Evolutionary conservation across 208 protist genomes (phyloP).

Genomic region (Novymonas esmeraldas): DNA sequence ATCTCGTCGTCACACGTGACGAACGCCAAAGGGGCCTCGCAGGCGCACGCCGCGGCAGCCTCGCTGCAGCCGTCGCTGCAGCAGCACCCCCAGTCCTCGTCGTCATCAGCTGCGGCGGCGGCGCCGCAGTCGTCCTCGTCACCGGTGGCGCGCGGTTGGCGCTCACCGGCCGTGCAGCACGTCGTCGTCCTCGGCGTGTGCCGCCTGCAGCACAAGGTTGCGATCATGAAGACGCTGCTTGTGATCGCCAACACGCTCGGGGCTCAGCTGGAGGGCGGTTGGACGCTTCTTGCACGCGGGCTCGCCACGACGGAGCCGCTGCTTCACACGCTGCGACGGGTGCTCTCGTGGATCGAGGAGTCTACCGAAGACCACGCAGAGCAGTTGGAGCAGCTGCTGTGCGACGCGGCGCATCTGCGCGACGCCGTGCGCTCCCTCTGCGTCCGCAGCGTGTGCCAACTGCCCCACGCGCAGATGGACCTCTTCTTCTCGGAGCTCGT

Average conservation of each 20-base stretch:
- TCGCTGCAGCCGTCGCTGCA: background rate
- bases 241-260: slow-evolving; percentile 58
- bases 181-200: slow-evolving; percentile 32
- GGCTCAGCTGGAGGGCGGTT: slow-evolving; percentile 41
- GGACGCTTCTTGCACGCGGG: slow-evolving; percentile 49
- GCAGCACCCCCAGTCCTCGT: background rate
- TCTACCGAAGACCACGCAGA: slow-evolving; percentile 29
- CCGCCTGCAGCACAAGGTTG: slow-evolving; percentile 52
- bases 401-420: slow-evolving; percentile 52
- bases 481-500: slow-evolving; percentile 46
- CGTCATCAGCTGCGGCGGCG: background rate
- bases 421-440: slow-evolving; percentile 63
- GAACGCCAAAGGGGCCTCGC: background rate
- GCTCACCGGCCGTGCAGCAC: slow-evolving; percentile 24
- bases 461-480: slow-evolving; percentile 29
- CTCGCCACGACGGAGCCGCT: slow-evolving; percentile 51
- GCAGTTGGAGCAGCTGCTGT: slow-evolving; percentile 42
- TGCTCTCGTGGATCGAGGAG: slow-evolving; percentile 40
- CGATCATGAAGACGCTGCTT: slow-evolving; percentile 63
- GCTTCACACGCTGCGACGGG: slow-evolving; percentile 34
- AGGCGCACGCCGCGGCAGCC: background rate
- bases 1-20: background rate
- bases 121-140: too few relatives aligned
- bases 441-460: slow-evolving; percentile 42
- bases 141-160: slow-evolving; percentile 15